Base-by-base conservation (phyloP, 169 alveolate species). In the Eimeria acervulina region DNA sequence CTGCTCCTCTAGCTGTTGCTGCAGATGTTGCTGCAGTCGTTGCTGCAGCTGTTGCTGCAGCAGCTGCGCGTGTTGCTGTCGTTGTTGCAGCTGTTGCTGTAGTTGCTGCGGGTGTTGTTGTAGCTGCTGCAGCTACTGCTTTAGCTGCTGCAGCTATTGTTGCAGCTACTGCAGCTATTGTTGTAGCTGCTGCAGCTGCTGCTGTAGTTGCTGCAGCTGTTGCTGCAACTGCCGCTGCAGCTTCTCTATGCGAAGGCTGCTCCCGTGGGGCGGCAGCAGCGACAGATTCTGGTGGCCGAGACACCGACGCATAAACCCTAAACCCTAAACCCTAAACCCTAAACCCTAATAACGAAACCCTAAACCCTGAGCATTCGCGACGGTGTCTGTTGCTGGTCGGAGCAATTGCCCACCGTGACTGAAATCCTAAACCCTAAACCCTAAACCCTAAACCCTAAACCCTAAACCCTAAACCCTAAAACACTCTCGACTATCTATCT, bases 311-410 rank as follows among this genome's bases (percentile, higher is more conserved):
- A 6, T 63, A 19, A 63, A 63, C 74, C 8, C 74, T 52, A 63
- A 63, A 63, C 74, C 74, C 74, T 19, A 63, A 63, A 63, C 74
- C 74, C 74, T 63, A 63, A 63, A 63, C 74, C 74, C 74, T 63
- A 63, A 63, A 63, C 74, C 74, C 74, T 63, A 63, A 63, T 8
- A 6, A 6, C 74, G 5, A 63, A 63, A 63, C 74, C 74, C 74
- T 63, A 63, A 63, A 63, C 74, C 74, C 74, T 63, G 15, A 63
- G 15, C 74, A 6, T 21, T 63, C 8, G 74, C 55, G 19, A 7
- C 55, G 12, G 55, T 5, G 55, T 47, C 12, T 47, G 55, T 47
- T 47, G 55, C 55, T 47, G 19, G 19, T 47, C 19, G 5, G 12
- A 47, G 15, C 5, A 55, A 55, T 2, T 2, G 26, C 26, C 15